Conservation (phyloP, 345 rosid species). For the Citrus unshiu region DNA sequence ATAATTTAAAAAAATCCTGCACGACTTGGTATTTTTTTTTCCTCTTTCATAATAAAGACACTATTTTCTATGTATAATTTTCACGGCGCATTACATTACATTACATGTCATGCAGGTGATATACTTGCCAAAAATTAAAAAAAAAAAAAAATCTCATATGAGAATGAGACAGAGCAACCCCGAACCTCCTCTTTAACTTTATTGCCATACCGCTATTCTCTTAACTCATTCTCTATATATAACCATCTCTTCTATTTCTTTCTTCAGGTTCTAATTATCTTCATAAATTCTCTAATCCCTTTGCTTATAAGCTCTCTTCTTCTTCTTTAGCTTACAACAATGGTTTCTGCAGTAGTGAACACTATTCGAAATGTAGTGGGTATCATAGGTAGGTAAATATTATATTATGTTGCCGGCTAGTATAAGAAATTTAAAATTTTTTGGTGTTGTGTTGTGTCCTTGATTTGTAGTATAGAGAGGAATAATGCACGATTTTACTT, state of each 20-base stretch:
- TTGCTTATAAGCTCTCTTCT: background rate
- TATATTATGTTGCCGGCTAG: background rate
- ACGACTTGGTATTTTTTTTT: background rate
- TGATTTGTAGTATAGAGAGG: background rate
- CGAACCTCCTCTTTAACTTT: background rate
- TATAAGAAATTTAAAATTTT: background rate
- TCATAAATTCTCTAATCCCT: background rate
- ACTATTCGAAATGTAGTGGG: constrained; percentile 57
- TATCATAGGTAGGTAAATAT: constrained; percentile 41
- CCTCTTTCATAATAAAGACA: background rate
- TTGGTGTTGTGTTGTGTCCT: background rate
- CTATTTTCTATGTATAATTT: background rate
- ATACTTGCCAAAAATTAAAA: background rate
- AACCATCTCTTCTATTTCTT: background rate
- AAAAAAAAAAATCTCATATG: background rate
- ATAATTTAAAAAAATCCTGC: too few relatives aligned
- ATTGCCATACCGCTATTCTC: background rate
- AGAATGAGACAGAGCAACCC: constrained; percentile 10
- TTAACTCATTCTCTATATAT: background rate
- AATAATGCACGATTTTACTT: background rate
- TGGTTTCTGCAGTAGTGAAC: constrained; percentile 44
- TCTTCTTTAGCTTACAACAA: constrained; percentile 17
- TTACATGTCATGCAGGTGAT: constrained; percentile 30
- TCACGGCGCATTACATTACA: background rate
- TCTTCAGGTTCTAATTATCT: background rate